A percentile compares a stretch with the other conserved stretches of the same genome.
Conservation (phyloP, 192 early-diverging fungal species). For the Coemansia sp. region DNA sequence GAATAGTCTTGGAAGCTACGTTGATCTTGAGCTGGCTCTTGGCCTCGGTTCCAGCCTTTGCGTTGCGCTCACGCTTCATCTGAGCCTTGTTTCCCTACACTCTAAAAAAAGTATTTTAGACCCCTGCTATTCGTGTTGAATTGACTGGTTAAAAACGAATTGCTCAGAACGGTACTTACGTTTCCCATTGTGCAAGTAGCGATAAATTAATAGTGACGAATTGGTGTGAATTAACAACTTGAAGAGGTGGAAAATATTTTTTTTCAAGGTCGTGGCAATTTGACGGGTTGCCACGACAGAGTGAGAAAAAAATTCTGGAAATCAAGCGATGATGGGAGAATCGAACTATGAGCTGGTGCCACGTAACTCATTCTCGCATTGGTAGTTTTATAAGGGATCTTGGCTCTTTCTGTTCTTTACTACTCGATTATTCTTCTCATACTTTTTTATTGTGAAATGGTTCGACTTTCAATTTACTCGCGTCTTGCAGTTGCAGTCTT, state of each 20-base stretch:
- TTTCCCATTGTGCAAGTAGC: not conserved
- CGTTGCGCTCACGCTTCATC: conserved; percentile 65
- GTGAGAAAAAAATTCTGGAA: not conserved
- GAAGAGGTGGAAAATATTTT: no score
- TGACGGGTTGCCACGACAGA: not conserved
- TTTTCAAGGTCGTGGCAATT: not conserved
- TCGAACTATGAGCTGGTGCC: not conserved
- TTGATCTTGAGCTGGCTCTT: conserved; percentile 78
- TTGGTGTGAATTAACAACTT: not conserved
- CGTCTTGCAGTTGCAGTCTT: conserved; percentile 14
- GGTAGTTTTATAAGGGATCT: not conserved
- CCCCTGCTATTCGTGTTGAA: conserved; percentile 11
- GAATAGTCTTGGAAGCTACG: conserved; percentile 77
- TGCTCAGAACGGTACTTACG: conserved; percentile 11
- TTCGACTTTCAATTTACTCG: conserved; percentile 6
- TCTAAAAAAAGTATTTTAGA: not conserved
- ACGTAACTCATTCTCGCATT: conserved; percentile 3
- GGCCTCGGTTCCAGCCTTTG: conserved; percentile 56
- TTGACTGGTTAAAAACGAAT: conserved; percentile 7
- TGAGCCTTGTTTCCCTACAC: conserved; percentile 39
- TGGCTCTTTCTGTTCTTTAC: conserved; percentile 4
- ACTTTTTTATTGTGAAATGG: conserved; percentile 11
- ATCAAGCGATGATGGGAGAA: conserved; percentile 1
- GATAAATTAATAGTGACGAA: not conserved
- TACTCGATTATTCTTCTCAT: not conserved